Base-by-base conservation (phyloP, 2,329 filamentous ascomycete genomes). In the Talaromyces marneffei region DNA sequence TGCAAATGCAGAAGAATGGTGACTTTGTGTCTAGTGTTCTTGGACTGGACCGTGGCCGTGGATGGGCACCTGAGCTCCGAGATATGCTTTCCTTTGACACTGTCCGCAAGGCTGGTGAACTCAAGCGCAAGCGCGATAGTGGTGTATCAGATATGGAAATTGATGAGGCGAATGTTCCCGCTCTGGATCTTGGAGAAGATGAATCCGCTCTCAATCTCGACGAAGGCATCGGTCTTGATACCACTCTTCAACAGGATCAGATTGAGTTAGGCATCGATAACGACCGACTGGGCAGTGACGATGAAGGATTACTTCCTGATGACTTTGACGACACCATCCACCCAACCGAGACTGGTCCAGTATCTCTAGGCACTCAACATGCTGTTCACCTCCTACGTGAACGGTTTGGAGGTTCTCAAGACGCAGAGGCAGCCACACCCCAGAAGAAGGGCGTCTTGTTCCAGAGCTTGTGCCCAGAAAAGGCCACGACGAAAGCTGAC, bases 371-470 rank as follows among this genome's bases (percentile, higher is more conserved):
- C 63, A 99, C 94, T 10, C 94, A 95, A 76, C 92, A 96, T 70
- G 94, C 94, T 35, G 95, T 99, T 20, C 93, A 99, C 75, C 85
- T 97, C 58, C 85, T 99, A 8, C 89, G 94, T 59, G 92, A 97
- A 62, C 84, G 90, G 27, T 96, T 99, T 66, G 91, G 92, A 20
- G 74, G 74, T 27, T 65, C 70, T 25, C 75, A 85, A 18, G 86
- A 90, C 33, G 87, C 86, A 4, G 88, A 87, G 52, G 81, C 83
- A 20, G 83, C 87, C 2, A 85, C 87, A 61, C 87, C 89, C 76
- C 86, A 92, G 69, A 89, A 88, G 74, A 89, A 89, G 73, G 85
- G 85, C 12, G 91, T 96, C 2, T 82, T 95, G 2, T 97, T 99
- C 81, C 93, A 97, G 70, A 89, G 96, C 62, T 83, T 99, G 53